Evolutionary conservation across 192 early-diverging fungal species (phyloP).

Genomic region (Rhizophagus prolifer): DNA sequence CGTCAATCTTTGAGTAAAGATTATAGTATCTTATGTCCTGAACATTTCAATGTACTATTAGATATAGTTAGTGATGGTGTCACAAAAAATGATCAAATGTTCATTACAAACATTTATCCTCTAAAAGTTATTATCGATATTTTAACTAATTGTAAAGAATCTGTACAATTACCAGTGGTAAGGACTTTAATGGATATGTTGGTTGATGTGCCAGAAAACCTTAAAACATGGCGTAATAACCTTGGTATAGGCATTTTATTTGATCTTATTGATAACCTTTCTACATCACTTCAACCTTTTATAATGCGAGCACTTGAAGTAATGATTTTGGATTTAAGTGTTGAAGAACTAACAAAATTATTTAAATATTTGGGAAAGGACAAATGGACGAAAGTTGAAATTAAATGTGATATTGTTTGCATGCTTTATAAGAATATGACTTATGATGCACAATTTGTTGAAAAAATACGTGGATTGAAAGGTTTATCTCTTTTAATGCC

Average conservation of each 20-base stretch:
- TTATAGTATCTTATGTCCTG: conserved; percentile 31
- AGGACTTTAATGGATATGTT: conserved; percentile 41
- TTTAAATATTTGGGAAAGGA: conserved; percentile 40
- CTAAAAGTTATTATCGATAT: conserved; percentile 37
- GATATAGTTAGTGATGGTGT: conserved; percentile 44
- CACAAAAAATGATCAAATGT: conserved; percentile 41
- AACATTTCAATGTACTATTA: conserved; percentile 41
- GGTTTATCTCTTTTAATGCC: conserved; percentile 39
- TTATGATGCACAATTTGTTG: conserved; percentile 34
- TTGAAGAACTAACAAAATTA: conserved; percentile 38
- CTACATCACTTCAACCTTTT: conserved; percentile 38
- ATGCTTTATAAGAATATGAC: conserved; percentile 47
- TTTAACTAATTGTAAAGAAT: conserved; percentile 30
- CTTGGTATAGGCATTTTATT: conserved; percentile 39
- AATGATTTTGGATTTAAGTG: conserved; percentile 42
- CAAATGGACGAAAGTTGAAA: conserved; percentile 32
- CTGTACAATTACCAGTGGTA: conserved; percentile 40
- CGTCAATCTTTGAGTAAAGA: conserved; percentile 33
- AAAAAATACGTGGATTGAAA: conserved; percentile 38
- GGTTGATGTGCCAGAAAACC: conserved; percentile 41
- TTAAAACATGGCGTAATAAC: conserved; percentile 34
- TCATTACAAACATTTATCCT: conserved; percentile 37
- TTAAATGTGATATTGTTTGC: conserved; percentile 39
- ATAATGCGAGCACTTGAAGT: conserved; percentile 43
- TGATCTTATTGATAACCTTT: conserved; percentile 37